A percentile compares a stretch with the other conserved stretches of the same genome.
Evolutionary conservation across 176 grass and related monocot species (phyloP).

Genomic region (Oryza longistaminata): DNA sequence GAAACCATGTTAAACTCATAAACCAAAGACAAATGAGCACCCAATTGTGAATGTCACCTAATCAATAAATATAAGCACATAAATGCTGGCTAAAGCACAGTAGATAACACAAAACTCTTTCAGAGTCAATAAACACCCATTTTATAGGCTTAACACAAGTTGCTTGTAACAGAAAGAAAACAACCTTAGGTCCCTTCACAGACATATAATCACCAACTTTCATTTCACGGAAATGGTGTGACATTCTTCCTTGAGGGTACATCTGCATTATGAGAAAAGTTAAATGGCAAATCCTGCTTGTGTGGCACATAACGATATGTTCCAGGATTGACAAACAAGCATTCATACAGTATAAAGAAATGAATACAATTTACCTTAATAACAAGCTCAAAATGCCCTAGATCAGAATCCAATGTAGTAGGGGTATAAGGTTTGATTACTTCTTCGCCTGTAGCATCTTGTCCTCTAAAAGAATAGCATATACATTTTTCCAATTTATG

Average conservation of each 20-base stretch:
- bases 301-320: not conserved
- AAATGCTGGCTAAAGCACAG: not conserved
- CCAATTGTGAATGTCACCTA: not conserved
- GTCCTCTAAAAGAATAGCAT: slow-evolving; percentile 59
- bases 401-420: slow-evolving; percentile 95
- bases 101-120: not conserved
- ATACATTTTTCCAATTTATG: not conserved
- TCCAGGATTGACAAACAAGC: not conserved
- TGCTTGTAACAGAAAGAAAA: slow-evolving; percentile 23
- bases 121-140: not conserved
- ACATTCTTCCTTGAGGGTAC: slow-evolving; percentile 99
- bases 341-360: not conserved
- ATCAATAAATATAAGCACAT: not conserved
- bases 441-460: slow-evolving; percentile 78
- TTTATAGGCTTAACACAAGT: slow-evolving; percentile 2
- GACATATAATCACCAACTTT: slow-evolving; percentile 88
- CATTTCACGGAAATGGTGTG: slow-evolving; percentile 98
- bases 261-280: slow-evolving; percentile 51
- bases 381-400: slow-evolving; percentile 88
- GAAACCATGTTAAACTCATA: not conserved
- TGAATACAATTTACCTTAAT: slow-evolving; percentile 62
- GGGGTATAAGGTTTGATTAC: slow-evolving; percentile 97
- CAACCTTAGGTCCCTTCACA: slow-evolving; percentile 96
- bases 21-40: not conserved
- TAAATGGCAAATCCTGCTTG: not conserved